A percentile compares a stretch with the other conserved stretches of the same genome.
phyloP scores from a whole-genome alignment of 176 grass and related monocot species.

The Rhynchospora pubera region DNA sequence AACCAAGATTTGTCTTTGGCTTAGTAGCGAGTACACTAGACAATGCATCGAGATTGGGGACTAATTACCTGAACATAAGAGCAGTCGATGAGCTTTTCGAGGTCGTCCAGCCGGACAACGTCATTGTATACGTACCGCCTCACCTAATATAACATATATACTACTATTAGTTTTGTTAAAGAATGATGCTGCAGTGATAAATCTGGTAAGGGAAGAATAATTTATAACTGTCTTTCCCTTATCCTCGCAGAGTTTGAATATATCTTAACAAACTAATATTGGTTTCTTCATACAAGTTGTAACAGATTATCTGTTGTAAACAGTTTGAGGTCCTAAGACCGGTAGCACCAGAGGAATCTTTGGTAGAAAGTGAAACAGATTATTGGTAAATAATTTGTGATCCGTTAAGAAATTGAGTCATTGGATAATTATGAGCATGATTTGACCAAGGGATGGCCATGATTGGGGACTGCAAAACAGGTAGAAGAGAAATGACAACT shows the following conservation, averaged over 20 bases:
- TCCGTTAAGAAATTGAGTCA: slow-evolving; percentile 10
- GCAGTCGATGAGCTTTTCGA: slow-evolving; percentile 88
- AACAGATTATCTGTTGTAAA: not conserved
- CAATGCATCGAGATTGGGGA: slow-evolving; percentile 10
- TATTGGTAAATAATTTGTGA: not conserved
- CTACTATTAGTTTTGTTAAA: not conserved
- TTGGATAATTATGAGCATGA: slow-evolving; percentile 32
- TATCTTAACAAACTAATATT: not conserved
- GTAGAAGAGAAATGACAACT: slow-evolving; percentile 4
- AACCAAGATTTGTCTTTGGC: slow-evolving; percentile 13
- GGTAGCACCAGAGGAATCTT: slow-evolving; percentile 9
- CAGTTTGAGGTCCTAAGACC: not conserved
- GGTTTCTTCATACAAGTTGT: not conserved
- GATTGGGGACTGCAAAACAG: slow-evolving; percentile 26
- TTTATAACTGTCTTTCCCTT: not conserved
- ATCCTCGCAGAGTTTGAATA: not conserved
- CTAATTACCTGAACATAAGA: slow-evolving; percentile 75
- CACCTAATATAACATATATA: slow-evolving; percentile 38
- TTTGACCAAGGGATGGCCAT: slow-evolving; percentile 60
- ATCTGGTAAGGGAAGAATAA: not conserved
- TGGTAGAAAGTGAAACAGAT: not conserved
- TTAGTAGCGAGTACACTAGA: not conserved
- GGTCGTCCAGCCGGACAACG: slow-evolving; percentile 78
- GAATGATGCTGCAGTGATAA: not conserved
- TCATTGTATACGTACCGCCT: slow-evolving; percentile 91